Evolutionary conservation across 352 stramenopile genomes (phyloP).

Genomic region (Phytophthora rubi): DNA sequence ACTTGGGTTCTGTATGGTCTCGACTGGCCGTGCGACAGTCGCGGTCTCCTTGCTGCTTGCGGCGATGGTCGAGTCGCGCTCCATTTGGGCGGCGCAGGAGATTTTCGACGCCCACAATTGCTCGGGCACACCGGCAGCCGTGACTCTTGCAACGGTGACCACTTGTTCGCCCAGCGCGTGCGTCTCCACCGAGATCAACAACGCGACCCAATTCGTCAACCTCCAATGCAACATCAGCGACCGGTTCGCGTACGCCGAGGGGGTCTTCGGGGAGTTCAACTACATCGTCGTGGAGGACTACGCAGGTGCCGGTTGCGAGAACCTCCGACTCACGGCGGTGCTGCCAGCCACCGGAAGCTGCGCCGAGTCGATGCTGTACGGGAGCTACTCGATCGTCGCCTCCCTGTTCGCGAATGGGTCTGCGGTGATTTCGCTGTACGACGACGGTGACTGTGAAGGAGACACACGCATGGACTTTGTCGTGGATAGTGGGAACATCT

Average conservation of each 20-base stretch:
- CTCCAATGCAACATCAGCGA: slow-evolving; percentile 30
- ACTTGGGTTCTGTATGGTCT: slow-evolving; percentile 20
- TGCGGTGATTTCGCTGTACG: slow-evolving; percentile 23
- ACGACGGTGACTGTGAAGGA: slow-evolving; percentile 5
- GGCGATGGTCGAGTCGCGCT: slow-evolving; percentile 1
- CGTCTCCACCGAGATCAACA: slow-evolving; percentile 19
- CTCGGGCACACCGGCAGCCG: slow-evolving; percentile 14
- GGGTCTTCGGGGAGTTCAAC: slow-evolving; percentile 29
- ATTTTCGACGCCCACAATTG: slow-evolving; percentile 20
- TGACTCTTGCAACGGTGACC: slow-evolving; percentile 16
- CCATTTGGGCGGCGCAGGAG: slow-evolving; percentile 25
- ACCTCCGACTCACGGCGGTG: slow-evolving; percentile 23
- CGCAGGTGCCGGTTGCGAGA: slow-evolving; percentile 13
- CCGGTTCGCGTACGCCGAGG: slow-evolving; percentile 28
- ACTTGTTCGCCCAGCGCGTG: slow-evolving; percentile 13
- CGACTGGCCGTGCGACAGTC: not conserved
- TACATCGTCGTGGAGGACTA: slow-evolving; percentile 39
- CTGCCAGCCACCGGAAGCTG: slow-evolving; percentile 27
- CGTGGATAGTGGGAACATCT: slow-evolving; percentile 30
- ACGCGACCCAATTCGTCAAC: slow-evolving; percentile 14
- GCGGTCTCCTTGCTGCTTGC: slow-evolving; percentile 9
- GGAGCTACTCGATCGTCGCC: slow-evolving; percentile 26
- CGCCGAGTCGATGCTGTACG: slow-evolving; percentile 17
- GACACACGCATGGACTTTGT: slow-evolving; percentile 10
- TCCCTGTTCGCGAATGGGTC: slow-evolving; percentile 34